Percentiles rank a stretch among this genome's conserved stretches.
These are phyloP conservation scores for Colletotrichum salicis DNA, from an alignment of 2,329 filamentous ascomycete species.

Conservation along the genomic window DNA sequence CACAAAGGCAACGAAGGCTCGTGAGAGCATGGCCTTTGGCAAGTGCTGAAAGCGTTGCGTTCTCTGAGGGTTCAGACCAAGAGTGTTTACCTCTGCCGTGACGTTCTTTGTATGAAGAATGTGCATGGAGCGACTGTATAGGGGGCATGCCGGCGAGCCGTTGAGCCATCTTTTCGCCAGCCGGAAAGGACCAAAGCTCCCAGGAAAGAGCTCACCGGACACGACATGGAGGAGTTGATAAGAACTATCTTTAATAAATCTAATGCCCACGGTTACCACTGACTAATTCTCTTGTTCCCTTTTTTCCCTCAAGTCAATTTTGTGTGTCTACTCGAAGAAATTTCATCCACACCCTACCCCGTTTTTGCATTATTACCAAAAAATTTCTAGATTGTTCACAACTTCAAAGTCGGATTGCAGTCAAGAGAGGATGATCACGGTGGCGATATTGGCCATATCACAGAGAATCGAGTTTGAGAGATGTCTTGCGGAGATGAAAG, in stretches of 20 bases:
- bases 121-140: background rate
- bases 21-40: background rate
- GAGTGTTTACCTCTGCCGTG: background rate
- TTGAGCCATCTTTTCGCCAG: background rate
- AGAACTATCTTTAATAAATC: background rate
- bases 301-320: background rate
- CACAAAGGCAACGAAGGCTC: conserved; percentile 15
- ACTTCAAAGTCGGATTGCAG: background rate
- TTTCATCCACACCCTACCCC: background rate
- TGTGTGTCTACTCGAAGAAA: background rate
- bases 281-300: background rate
- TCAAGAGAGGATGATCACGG: background rate
- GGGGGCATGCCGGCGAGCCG: background rate
- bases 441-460: conserved; percentile 2
- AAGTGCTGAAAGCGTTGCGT: background rate
- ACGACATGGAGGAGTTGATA: background rate
- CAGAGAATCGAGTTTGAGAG: conserved; percentile 20
- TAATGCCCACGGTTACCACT: background rate
- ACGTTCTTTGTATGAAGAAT: conserved; percentile 9
- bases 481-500: background rate
- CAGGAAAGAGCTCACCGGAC: background rate
- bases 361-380: background rate
- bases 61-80: background rate
- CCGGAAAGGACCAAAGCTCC: background rate
- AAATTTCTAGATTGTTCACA: background rate